These are phyloP conservation scores for Amylostereum areolatum DNA, from an alignment of 1,284 basidiomycete species.

Conservation along the genomic window DNA sequence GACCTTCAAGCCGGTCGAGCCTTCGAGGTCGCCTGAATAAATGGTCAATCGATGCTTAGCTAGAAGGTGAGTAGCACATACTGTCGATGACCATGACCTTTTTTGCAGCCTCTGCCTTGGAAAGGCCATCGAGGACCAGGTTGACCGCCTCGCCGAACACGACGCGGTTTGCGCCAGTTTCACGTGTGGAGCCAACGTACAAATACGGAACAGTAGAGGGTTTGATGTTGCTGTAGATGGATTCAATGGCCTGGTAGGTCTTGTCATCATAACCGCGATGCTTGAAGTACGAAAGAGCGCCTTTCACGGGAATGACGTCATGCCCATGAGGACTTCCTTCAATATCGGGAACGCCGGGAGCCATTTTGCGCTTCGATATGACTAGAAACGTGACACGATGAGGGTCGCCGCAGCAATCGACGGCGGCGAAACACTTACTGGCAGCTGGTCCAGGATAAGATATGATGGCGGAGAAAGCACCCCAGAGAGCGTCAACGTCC, in stretches of 20 bases:
- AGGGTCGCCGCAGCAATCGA: not conserved
- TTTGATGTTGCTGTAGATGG: constrained; percentile 64
- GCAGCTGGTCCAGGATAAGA: constrained; percentile 70
- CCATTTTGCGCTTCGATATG: constrained; percentile 73
- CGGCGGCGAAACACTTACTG: constrained; percentile 29
- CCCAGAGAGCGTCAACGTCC: constrained; percentile 73
- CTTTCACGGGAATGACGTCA: constrained; percentile 76
- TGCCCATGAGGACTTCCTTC: constrained; percentile 76
- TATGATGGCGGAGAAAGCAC: constrained; percentile 50
- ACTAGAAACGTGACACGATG: constrained; percentile 31
- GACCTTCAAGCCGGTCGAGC: constrained; percentile 78
- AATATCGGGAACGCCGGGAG: constrained; percentile 71
- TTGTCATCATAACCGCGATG: constrained; percentile 55
- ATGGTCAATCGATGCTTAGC: constrained; percentile 1
- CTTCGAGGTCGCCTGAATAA: constrained; percentile 66
- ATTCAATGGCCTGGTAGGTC: constrained; percentile 41
- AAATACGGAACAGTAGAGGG: constrained; percentile 50
- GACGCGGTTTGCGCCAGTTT: constrained; percentile 73
- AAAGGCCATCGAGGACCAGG: constrained; percentile 63
- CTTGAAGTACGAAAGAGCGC: constrained; percentile 68
- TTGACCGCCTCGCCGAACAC: constrained; percentile 82
- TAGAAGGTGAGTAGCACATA: constrained; percentile 23
- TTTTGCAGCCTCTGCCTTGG: constrained; percentile 70
- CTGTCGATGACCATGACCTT: constrained; percentile 86
- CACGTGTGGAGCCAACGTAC: constrained; percentile 64